A percentile compares a stretch with the other conserved stretches of the same genome.
Conservation (phyloP, 108 stramenopile genomes). For the Conticribra weissflogii region DNA sequence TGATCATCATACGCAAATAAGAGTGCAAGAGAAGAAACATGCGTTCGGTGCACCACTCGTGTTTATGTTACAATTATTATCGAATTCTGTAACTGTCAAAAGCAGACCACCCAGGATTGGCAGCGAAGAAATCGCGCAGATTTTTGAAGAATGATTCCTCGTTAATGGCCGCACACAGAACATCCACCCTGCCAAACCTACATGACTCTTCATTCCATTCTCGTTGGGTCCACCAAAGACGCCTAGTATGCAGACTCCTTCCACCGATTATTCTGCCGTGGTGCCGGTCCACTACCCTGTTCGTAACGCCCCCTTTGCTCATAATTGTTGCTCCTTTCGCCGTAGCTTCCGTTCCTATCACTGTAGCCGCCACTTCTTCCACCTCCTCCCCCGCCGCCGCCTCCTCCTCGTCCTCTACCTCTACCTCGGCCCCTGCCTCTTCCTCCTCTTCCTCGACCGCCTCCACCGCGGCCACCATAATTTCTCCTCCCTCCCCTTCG, state of each 20-base stretch:
- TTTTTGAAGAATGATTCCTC: background rate
- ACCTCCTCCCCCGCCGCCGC: constrained; percentile 9
- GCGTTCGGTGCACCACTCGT: background rate
- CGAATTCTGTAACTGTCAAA: background rate
- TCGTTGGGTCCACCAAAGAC: background rate
- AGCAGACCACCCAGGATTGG: constrained; percentile 6
- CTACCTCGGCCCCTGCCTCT: constrained; percentile 37
- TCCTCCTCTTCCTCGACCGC: constrained; percentile 51
- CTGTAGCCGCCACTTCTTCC: constrained; percentile 13
- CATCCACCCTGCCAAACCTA: constrained; percentile 18
- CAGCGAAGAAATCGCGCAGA: constrained; percentile 24
- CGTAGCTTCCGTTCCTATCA: background rate
- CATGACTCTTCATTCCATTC: background rate
- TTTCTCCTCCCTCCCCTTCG: constrained; percentile 34
- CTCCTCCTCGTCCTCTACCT: constrained; percentile 45
- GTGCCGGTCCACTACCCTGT: constrained; percentile 26
- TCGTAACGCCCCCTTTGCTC: constrained; percentile 2
- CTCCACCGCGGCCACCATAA: constrained; percentile 53
- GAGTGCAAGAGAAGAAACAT: background rate
- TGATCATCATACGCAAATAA: too few species aligned
- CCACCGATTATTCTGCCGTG: constrained; percentile 48
- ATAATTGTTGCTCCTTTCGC: background rate
- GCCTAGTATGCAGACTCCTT: constrained; percentile 28
- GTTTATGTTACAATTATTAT: background rate
- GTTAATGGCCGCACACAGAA: constrained; percentile 3